Percentiles rank a stretch among this genome's conserved stretches.
Evolutionary conservation across 805 yeast species (phyloP).

Genomic region (Teunomyces pallodes): DNA sequence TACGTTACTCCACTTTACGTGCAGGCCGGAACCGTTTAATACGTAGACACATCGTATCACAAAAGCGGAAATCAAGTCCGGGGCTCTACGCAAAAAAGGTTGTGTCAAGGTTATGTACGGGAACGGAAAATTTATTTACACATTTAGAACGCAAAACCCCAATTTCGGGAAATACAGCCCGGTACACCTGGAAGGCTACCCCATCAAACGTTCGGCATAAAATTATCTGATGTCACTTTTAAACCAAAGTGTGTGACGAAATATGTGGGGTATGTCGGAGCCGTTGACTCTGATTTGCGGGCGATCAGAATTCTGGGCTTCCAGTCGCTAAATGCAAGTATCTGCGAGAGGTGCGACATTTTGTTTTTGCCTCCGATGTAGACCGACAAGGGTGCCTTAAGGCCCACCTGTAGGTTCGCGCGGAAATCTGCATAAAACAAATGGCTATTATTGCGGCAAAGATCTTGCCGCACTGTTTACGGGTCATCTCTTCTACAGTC

Average conservation of each 20-base stretch:
- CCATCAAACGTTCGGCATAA: too few species aligned
- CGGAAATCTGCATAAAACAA: neutral
- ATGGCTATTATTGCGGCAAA: neutral
- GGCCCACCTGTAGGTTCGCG: neutral
- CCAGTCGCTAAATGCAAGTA: neutral
- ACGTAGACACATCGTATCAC: neutral
- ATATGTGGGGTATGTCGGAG: neutral
- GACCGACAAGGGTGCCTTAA: neutral
- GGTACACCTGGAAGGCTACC: too few species aligned
- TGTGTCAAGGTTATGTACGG: neutral
- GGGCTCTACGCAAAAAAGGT: too few species aligned
- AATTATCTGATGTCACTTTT: too few species aligned
- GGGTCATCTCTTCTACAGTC: neutral
- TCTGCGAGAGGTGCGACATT: conserved; percentile 1
- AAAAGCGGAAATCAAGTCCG: neutral
- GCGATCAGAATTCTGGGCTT: neutral
- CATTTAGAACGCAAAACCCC: too few species aligned
- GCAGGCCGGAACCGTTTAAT: neutral
- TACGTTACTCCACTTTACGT: neutral
- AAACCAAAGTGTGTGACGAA: neutral
- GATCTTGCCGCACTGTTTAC: neutral
- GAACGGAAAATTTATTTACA: neutral
- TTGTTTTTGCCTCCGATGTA: neutral
- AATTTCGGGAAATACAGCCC: too few species aligned
- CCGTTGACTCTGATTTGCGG: neutral